Evolutionary conservation across 2,329 filamentous ascomycete species (phyloP).

Genomic region (Ophioceras dolichostomum): DNA sequence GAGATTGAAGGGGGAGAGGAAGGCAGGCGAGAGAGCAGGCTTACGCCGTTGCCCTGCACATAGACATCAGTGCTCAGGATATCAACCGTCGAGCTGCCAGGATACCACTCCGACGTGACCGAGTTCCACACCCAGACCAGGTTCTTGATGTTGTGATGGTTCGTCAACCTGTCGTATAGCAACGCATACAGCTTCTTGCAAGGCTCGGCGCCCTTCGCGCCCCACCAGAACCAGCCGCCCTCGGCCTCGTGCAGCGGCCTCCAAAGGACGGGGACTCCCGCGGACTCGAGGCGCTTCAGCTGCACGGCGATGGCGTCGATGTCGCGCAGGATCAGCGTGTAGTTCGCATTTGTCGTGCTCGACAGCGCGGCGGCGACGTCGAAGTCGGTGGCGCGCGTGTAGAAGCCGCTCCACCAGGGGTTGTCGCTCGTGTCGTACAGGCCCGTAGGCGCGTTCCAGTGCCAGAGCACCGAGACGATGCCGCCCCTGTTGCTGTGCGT

Average conservation of each 20-base stretch:
- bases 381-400: conserved; percentile 35
- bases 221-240: conserved; percentile 41
- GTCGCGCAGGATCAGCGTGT: conserved; percentile 31
- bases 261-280: conserved; percentile 32
- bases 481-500: conserved; percentile 27
- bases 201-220: conserved; percentile 30
- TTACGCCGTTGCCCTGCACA: conserved; percentile 27
- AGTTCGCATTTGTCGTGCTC: conserved; percentile 29
- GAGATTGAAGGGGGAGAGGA: too few species aligned
- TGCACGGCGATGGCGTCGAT: conserved; percentile 34
- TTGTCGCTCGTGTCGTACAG: conserved; percentile 31
- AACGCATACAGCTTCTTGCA: conserved; percentile 29
- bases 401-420: conserved; percentile 36
- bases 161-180: conserved; percentile 29
- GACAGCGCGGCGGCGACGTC: conserved; percentile 27
- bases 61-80: conserved; percentile 34
- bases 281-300: conserved; percentile 27
- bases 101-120: conserved; percentile 30
- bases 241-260: conserved; percentile 37
- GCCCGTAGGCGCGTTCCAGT: conserved; percentile 32
- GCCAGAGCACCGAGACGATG: conserved; percentile 34
- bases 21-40: too few species aligned
- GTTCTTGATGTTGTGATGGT: conserved; percentile 30
- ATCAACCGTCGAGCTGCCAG: conserved; percentile 30
- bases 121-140: conserved; percentile 39